Evolutionary conservation across 257 asterid genomes (phyloP), one percentile per base, ranked within the genome.

Genomic region (Rehmannia glutinosa): DNA sequence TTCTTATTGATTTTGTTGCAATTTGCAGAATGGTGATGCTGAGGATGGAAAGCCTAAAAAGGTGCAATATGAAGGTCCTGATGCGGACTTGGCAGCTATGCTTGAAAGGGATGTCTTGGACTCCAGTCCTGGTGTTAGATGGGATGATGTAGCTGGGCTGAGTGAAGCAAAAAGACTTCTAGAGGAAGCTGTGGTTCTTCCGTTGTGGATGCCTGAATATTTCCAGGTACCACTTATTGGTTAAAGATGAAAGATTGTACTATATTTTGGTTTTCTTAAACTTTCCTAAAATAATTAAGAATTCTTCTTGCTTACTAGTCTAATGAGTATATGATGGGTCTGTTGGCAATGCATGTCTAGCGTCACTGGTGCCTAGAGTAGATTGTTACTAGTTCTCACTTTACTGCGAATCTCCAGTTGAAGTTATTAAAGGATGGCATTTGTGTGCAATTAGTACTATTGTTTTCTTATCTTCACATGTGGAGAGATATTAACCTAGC

Each of bases 121-220:
- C 69, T 72, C 91, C 51, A 83, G 78, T 70, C 97, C 99, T 66
- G 99, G 99, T 52, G 97, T 94, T 69, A 85, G 97, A 77, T 94
- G 99, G 99, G 97, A 88, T 49, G 99, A 94, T 71, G 97, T 94
- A 58, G 99, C 99, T 49, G 99, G 99, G 72, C 83, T 94, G 64
- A 85, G 78, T 64, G 99, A 94, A 82, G 99, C 99, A 49, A 94
- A 94, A 77, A 77, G 99, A 78, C 97, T 94, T 79, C 68, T 91
- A 33, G 99, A 94, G 84, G 99, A 94, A 84, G 99, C 99, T 73
- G 99, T 94, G 70, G 99, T 94, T 74, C 99, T 94, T 74, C 99
- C 99, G 13, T 69, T 94, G 16, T 94, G 95, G 97, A 94, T 94
- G 99, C 99, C 99, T 35, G 99, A 94, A 73, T 94, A 94, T 80